phyloP scores from a whole-genome alignment of 23 red algal species.

The Cyanidioschyzon merolae region DNA sequence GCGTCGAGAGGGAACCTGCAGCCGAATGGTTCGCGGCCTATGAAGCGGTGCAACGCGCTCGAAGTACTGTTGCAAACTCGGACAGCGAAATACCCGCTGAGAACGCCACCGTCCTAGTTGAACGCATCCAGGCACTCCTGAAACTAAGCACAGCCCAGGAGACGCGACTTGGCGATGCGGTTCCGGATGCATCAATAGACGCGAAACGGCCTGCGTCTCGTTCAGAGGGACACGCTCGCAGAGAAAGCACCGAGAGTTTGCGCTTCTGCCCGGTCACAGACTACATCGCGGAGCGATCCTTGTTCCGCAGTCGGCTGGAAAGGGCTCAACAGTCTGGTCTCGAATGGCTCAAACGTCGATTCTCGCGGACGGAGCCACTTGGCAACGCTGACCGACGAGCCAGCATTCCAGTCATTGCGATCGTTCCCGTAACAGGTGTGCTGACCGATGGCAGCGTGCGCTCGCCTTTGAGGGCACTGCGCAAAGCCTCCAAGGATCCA shows the following conservation, averaged over 20 bases:
- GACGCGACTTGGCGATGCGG: background rate
- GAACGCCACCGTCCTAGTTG: background rate
- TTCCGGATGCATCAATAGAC: background rate
- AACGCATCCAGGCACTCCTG: background rate
- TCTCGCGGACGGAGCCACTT: background rate
- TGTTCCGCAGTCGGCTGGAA: background rate
- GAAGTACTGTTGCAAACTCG: background rate
- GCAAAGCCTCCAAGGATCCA: slow-evolving; percentile 8
- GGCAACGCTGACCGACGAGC: background rate
- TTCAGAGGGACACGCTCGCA: background rate
- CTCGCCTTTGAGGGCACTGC: background rate
- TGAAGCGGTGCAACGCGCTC: background rate
- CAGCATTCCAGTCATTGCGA: background rate
- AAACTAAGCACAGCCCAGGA: too few species aligned
- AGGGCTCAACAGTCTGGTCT: background rate
- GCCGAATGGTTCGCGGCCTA: background rate
- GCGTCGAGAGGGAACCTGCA: background rate
- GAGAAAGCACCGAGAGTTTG: background rate
- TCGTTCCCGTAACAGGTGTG: background rate
- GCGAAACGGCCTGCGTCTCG: background rate
- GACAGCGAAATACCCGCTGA: background rate
- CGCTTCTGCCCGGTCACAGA: background rate
- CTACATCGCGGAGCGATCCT: background rate
- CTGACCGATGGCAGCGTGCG: background rate
- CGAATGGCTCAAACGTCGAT: background rate